Conservation (phyloP, 75 land plant species). For the Sequoiadendron giganteum region DNA sequence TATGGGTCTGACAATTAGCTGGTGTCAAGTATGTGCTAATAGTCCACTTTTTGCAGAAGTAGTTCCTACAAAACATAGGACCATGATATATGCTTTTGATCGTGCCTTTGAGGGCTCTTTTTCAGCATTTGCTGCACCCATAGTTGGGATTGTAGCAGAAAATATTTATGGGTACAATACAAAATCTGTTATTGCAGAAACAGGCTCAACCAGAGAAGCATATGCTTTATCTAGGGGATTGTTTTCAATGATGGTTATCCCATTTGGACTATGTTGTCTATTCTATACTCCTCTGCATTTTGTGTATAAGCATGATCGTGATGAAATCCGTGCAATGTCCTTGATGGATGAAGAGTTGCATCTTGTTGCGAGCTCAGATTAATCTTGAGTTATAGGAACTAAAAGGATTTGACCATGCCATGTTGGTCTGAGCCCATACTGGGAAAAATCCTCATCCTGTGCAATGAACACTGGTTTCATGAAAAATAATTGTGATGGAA, state of each 20-base stretch:
- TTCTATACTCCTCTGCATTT: conserved; percentile 75
- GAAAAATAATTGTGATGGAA: background rate
- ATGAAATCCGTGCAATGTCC: conserved; percentile 37
- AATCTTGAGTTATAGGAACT: background rate
- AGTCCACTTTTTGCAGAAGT: conserved; percentile 95
- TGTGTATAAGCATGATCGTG: conserved; percentile 58
- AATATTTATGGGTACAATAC: conserved; percentile 79
- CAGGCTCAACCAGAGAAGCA: conserved; percentile 71
- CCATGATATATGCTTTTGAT: conserved; percentile 98
- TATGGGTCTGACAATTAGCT: conserved; percentile 95
- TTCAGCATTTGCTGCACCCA: conserved; percentile 88
- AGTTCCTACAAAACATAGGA: conserved; percentile 86
- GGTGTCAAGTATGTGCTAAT: conserved; percentile 89
- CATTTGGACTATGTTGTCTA: conserved; percentile 86
- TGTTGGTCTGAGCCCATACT: background rate
- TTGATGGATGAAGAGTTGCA: conserved; percentile 40
- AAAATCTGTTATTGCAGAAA: conserved; percentile 30
- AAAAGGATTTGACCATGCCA: background rate
- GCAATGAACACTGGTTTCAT: background rate
- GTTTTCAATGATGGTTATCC: conserved; percentile 84
- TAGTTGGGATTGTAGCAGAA: conserved; percentile 89
- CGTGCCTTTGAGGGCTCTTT: conserved; percentile 93
- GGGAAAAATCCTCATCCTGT: background rate
- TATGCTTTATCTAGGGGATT: conserved; percentile 85
- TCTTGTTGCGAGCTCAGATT: background rate